Evolutionary conservation across 257 asterid species (phyloP), one percentile per base, ranked within the genome.

Genomic region (Salvia splendens): DNA sequence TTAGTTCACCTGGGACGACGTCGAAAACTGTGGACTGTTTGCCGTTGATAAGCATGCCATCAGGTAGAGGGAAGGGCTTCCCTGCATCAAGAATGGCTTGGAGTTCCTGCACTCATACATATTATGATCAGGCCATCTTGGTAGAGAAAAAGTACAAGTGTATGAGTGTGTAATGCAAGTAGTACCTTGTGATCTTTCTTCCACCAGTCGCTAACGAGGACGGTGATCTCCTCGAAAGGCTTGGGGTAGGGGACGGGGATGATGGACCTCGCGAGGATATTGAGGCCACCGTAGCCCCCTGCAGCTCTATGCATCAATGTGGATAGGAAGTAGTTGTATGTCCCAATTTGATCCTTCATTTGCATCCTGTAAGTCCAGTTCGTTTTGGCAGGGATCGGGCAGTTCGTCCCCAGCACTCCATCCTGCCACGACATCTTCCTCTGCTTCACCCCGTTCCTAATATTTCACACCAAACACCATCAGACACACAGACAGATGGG

Each of bases 351-450:
- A 68, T 89, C 96, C 62, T 89, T 87, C 83, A 83, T 77, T 33
- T 92, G 96, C 95, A 89, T 87, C 30, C 6, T 83, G 81, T 92
- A 89, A 0, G 95, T 85, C 92, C 92, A 89, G 12, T 85, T 89
- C 2, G 89, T 5, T 76, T 85, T 87, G 4, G 96, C 90, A 16
- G 82, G 88, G 67, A 92, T 92, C 1, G 98, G 98, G 51, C 98
- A 92, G 48, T 92, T 92, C 2, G 98, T 92, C 63, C 98, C 95
- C 0, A 89, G 84, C n/a, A 91, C 98, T 5, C 98, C 98, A 50
- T 91, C 98, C 74, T 82, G 86, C 98, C 98, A 91, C 3, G 95
- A 84, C 12, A 52, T 3, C 76, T 79, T 91, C 66, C 96, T 85
- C 42, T 91, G 98, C 56, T 89, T 85, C 4, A 91, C 43, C 0